phyloP scores from a whole-genome alignment of 306 rosid genomes.

The Vigna reflexopilosa region DNA sequence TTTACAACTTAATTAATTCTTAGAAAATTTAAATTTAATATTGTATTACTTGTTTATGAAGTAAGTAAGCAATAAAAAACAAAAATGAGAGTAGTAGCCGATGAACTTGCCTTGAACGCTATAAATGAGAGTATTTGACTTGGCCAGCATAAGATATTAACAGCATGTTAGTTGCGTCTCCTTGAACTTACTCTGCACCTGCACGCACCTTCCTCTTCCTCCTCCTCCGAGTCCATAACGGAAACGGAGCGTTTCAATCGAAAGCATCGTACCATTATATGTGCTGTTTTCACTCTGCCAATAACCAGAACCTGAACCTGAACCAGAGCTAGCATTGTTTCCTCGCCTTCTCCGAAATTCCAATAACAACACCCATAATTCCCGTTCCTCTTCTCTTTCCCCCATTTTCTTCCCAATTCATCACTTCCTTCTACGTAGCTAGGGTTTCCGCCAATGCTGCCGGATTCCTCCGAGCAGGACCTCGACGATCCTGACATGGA shows the following conservation, averaged over 20 bases:
- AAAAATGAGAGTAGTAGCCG: not conserved
- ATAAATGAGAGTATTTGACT: slow-evolving; percentile 10
- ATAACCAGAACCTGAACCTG: too few relatives aligned
- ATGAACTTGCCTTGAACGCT: not conserved
- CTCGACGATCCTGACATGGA: slow-evolving; percentile 67
- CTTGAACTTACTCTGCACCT: not conserved
- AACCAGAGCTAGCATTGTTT: too few relatives aligned
- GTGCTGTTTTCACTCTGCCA: not conserved
- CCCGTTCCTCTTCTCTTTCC: not conserved
- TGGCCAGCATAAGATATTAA: not conserved
- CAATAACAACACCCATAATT: not conserved
- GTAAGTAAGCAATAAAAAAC: too few relatives aligned
- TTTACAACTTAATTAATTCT: too few relatives aligned
- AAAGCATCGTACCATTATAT: not conserved
- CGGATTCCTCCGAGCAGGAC: slow-evolving; percentile 71
- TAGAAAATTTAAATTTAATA: too few relatives aligned
- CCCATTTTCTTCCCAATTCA: not conserved
- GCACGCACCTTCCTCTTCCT: slow-evolving; percentile 10
- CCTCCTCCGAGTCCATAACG: not conserved
- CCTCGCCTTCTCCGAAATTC: not conserved
- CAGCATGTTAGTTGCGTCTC: slow-evolving; percentile 13
- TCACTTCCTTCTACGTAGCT: slow-evolving; percentile 11
- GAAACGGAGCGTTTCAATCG: not conserved
- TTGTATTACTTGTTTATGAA: too few relatives aligned
- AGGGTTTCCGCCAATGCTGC: slow-evolving; percentile 66